These are phyloP conservation scores for Cyberlindnera mrakii DNA, from an alignment of 805 yeast species.

Conservation along the genomic window DNA sequence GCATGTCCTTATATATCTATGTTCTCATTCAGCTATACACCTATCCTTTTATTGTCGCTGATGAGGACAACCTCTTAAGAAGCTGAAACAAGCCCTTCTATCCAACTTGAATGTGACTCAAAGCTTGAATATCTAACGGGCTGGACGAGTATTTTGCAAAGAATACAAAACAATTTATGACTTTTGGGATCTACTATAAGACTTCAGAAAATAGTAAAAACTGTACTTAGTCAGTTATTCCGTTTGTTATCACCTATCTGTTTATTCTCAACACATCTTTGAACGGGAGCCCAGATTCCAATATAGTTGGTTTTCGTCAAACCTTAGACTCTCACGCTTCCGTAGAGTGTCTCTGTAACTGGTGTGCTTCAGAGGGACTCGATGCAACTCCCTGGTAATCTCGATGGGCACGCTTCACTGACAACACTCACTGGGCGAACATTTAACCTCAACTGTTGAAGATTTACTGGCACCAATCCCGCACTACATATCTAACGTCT, in stretches of 20 bases:
- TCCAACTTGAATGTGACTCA: constrained; percentile 75
- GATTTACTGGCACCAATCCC: constrained; percentile 49
- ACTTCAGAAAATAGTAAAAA: neutral
- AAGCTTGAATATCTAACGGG: constrained; percentile 15
- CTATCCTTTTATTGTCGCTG: constrained; percentile 92
- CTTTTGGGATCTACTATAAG: too few species aligned
- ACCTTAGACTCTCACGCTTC: constrained; percentile 38
- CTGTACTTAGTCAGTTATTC: neutral
- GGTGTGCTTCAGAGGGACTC: constrained; percentile 7
- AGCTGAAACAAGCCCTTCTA: constrained; percentile 95
- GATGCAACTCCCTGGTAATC: constrained; percentile 19
- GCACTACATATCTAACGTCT: constrained; percentile 97
- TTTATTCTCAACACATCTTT: constrained; percentile 1
- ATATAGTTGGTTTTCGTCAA: constrained; percentile 33
- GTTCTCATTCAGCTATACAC: too few species aligned
- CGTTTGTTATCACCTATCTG: constrained; percentile 1
- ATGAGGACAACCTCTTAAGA: constrained; percentile 95
- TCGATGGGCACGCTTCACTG: constrained; percentile 14
- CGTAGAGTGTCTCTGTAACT: constrained; percentile 12
- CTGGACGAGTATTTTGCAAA: constrained; percentile 1
- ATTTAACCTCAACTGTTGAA: constrained; percentile 3
- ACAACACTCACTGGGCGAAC: constrained; percentile 2
- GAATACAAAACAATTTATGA: too few species aligned
- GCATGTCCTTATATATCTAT: too few species aligned
- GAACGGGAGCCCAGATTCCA: constrained; percentile 15